phyloP scores from a whole-genome alignment of 202 grass and related monocot species.

The Musa balbisiana region DNA sequence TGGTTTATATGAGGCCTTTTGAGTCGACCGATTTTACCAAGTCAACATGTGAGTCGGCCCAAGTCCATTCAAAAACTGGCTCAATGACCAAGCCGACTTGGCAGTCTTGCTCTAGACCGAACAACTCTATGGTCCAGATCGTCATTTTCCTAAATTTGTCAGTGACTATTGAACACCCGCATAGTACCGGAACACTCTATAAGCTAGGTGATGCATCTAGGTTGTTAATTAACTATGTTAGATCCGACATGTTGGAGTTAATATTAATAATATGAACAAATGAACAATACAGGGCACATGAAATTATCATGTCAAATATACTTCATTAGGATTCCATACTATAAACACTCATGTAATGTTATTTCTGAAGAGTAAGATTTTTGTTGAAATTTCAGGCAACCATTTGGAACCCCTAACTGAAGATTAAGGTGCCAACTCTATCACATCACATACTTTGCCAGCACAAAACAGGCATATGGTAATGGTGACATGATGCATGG shows the following conservation, averaged over 20 bases:
- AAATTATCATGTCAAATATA: background rate
- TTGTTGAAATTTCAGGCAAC: background rate
- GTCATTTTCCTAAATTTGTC: background rate
- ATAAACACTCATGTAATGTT: background rate
- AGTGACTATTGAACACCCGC: background rate
- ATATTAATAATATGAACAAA: too few species aligned
- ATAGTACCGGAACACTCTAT: background rate
- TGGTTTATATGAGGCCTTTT: too few species aligned
- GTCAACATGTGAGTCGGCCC: background rate
- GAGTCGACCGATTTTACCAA: too few species aligned
- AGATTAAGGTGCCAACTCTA: background rate
- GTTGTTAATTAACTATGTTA: background rate
- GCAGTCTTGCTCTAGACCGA: too few species aligned
- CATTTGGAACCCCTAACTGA: background rate
- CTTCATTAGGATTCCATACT: background rate
- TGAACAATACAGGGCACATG: too few species aligned
- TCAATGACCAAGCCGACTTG: background rate
- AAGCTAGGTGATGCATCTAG: background rate
- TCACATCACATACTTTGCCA: background rate
- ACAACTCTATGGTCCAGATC: background rate
- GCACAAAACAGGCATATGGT: background rate
- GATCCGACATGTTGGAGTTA: background rate
- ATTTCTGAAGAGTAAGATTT: background rate
- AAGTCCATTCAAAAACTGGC: background rate
- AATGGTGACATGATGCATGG: background rate